These are phyloP conservation scores for Podaxis mareebaensis DNA, from an alignment of 768 basidiomycete genomes.

Conservation along the genomic window DNA sequence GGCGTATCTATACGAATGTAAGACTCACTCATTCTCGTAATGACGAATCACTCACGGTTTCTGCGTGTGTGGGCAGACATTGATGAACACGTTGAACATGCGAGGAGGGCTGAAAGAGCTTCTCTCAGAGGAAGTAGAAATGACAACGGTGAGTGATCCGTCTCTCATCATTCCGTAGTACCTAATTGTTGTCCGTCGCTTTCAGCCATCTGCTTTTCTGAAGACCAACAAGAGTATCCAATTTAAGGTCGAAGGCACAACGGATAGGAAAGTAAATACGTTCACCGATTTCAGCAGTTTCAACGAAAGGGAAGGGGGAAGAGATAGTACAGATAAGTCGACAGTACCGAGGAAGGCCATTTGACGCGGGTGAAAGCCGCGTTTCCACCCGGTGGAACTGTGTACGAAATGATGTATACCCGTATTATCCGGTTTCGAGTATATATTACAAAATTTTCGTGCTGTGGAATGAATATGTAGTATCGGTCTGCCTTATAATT, in stretches of 20 bases:
- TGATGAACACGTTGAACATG: slow-evolving; percentile 17
- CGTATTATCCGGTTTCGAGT: no score
- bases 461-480: no score
- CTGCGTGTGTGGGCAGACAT: neutral
- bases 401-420: no score
- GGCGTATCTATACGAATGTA: slow-evolving; percentile 51
- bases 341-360: neutral
- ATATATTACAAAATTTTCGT: no score
- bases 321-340: neutral
- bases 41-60: neutral
- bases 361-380: neutral
- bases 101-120: slow-evolving; percentile 11
- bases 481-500: no score
- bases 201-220: neutral
- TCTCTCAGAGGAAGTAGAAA: slow-evolving; percentile 6
- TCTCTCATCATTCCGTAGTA: no score
- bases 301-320: neutral
- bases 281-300: neutral
- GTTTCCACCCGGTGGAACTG: no score
- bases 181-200: neutral
- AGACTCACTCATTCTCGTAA: slow-evolving; percentile 18
- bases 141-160: neutral
- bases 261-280: neutral
- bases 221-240: neutral
- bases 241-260: neutral